Percentiles rank a stretch among this genome's conserved stretches.
phyloP scores from a whole-genome alignment of 352 stramenopile species.

The Pythium chondricola region DNA sequence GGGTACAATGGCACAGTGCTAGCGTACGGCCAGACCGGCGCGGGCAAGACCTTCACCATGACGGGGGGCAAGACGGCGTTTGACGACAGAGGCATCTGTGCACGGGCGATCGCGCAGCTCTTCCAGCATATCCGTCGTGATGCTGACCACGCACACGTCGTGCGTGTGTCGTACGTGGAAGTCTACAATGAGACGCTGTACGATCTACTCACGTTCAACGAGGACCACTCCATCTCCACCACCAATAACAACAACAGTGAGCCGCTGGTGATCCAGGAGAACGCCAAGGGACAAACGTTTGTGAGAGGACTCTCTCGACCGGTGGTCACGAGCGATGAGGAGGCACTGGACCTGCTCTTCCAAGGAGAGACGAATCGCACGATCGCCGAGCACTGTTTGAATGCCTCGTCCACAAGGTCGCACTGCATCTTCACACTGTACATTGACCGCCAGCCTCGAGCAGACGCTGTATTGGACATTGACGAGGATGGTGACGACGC shows the following conservation, averaged over 20 bases:
- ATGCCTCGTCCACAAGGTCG: constrained; percentile 64
- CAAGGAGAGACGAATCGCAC: constrained; percentile 70
- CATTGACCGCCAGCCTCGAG: constrained; percentile 47
- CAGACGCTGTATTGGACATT: constrained; percentile 8
- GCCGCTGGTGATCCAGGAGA: constrained; percentile 53
- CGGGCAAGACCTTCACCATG: constrained; percentile 75
- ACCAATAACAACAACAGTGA: constrained; percentile 16
- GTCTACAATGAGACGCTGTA: constrained; percentile 89
- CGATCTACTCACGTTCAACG: constrained; percentile 62
- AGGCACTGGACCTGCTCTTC: constrained; percentile 74
- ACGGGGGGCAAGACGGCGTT: constrained; percentile 50
- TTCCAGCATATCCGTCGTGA: constrained; percentile 49
- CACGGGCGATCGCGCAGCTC: constrained; percentile 44
- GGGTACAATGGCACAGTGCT: constrained; percentile 79
- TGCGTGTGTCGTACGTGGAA: constrained; percentile 81
- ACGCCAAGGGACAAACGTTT: constrained; percentile 59
- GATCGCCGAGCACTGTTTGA: constrained; percentile 78
- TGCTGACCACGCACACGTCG: constrained; percentile 33
- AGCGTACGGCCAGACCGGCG: constrained; percentile 68
- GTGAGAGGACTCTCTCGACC: constrained; percentile 50
- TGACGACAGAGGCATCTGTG: constrained; percentile 54
- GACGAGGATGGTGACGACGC: constrained; percentile 13
- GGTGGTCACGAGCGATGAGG: constrained; percentile 55
- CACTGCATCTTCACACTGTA: constrained; percentile 83
- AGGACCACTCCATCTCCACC: constrained; percentile 3